phyloP scores from a whole-genome alignment of 495 filamentous ascomycete genomes.

The Penicillium longicatenatum region DNA sequence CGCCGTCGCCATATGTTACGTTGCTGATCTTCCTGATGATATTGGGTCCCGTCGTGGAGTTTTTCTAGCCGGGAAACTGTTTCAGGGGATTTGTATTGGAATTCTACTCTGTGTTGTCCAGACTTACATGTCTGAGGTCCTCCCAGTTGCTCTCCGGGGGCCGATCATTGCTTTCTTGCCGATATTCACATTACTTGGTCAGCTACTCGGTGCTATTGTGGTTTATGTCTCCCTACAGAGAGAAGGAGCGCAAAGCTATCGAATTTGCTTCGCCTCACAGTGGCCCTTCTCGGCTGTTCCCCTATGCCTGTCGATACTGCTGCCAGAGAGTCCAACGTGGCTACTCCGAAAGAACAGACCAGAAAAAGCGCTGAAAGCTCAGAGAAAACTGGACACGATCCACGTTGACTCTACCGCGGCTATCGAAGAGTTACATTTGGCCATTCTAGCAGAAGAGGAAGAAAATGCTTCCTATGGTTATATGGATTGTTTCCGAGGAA shows the following conservation, averaged over 20 bases:
- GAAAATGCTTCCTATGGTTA: conserved; percentile 27
- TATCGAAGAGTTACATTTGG: conserved; percentile 23
- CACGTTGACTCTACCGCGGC: conserved; percentile 14
- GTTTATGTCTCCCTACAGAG: conserved; percentile 31
- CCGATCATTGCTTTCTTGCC: conserved; percentile 48
- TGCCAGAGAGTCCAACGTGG: conserved; percentile 29
- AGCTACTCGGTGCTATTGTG: conserved; percentile 46
- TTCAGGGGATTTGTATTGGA: conserved; percentile 46
- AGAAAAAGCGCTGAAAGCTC: conserved; percentile 17
- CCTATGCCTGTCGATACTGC: conserved; percentile 14
- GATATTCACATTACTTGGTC: conserved; percentile 46
- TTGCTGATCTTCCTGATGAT: conserved; percentile 29
- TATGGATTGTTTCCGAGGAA: conserved; percentile 47
- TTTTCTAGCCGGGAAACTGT: conserved; percentile 35
- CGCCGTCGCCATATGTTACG: conserved; percentile 38
- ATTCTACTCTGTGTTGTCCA: conserved; percentile 43
- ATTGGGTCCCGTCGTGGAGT: conserved; percentile 32
- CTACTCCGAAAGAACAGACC: conserved; percentile 14
- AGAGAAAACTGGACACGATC: conserved; percentile 20
- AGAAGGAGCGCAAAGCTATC: conserved; percentile 22
- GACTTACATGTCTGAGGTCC: conserved; percentile 51
- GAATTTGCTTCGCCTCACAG: conserved; percentile 33
- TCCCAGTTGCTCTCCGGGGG: conserved; percentile 43
- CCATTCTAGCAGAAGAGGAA: conserved; percentile 30
- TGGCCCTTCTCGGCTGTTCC: conserved; percentile 36